Base-by-base conservation (phyloP, 345 rosid species). In the Citrus glauca region DNA sequence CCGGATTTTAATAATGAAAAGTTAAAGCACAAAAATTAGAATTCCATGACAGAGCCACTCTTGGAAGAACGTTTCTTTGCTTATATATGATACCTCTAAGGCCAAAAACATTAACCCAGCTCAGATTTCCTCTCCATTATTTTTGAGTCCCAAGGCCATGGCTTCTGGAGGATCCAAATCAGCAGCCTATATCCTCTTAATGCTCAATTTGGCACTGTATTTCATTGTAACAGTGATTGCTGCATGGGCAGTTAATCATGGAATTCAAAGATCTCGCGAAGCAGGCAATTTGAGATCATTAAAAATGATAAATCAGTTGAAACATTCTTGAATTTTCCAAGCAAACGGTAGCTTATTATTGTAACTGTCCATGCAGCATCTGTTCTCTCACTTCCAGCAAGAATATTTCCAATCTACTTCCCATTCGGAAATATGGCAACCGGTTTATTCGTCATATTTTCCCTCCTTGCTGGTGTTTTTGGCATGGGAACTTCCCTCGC, bases 401-500 rank as follows among this genome's bases (percentile, higher is more conserved):
- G 77, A 7, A 91, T 95, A 74, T 95, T 93, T 74, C 98, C 99
- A 2, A 86, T 95, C 79, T 93, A 32, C 73, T 92, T 91, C 57
- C 99, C 99, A 3, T 77, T 91, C 61, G 99, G 99, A 4, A 95
- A 93, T 82, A 84, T 88, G 96, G 98, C 96, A 5, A 93, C 97
- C 5, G 99, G 96, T 24, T 77, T 80, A 79, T 89, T 95, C 74
- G 75, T 95, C 67, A 78, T 92, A 16, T 89, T 92, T 81, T 83
- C 94, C 33, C 91, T 93, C 66, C 84, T 95, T 65, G 92, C 93
- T 2, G 98, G 96, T 5, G 84, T 92, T 10, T 93, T 95, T 5
- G 99, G 98, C 68, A 87, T 91, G 81, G 83, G 86, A 75, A 89
- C 92, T 56, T 95, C 97, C 1, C 83, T 91, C 33, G 83, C 89